Conservation (phyloP, 148 eudicot species). For the Chenopodium album region DNA sequence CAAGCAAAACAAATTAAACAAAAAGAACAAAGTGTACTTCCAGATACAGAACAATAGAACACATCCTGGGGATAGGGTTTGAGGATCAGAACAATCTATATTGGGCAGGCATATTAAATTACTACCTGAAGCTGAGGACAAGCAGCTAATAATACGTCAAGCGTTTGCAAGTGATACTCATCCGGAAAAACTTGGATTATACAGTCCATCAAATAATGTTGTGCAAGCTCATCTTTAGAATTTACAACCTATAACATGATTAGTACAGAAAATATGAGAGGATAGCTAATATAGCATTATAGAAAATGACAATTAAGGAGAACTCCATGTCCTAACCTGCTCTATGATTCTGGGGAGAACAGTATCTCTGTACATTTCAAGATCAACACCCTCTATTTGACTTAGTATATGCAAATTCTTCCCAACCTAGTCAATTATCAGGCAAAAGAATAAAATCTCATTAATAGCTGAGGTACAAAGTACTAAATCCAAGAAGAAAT, state of each 20-base stretch:
- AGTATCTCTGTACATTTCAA: conserved; percentile 82
- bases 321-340: conserved; percentile 54
- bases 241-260: conserved; percentile 65
- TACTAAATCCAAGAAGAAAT: conserved; percentile 30
- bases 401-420: conserved; percentile 97
- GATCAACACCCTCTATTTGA: conserved; percentile 96
- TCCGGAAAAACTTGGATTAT: conserved; percentile 98
- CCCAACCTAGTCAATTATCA: conserved; percentile 66
- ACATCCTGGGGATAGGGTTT: background rate
- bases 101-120: background rate
- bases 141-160: conserved; percentile 82
- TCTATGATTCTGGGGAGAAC: conserved; percentile 95
- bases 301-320: background rate
- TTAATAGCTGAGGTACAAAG: conserved; percentile 12
- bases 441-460: conserved; percentile 21
- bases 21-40: background rate
- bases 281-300: background rate
- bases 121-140: conserved; percentile 95
- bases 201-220: conserved; percentile 95
- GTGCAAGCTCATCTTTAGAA: conserved; percentile 92
- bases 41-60: background rate
- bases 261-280: background rate
- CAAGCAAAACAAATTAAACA: background rate
- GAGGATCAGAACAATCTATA: background rate
- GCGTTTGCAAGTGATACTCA: conserved; percentile 98